A percentile compares a stretch with the other conserved stretches of the same genome.
Evolutionary conservation across 495 filamentous ascomycete genomes (phyloP).

Genomic region (Letharia columbiana): DNA sequence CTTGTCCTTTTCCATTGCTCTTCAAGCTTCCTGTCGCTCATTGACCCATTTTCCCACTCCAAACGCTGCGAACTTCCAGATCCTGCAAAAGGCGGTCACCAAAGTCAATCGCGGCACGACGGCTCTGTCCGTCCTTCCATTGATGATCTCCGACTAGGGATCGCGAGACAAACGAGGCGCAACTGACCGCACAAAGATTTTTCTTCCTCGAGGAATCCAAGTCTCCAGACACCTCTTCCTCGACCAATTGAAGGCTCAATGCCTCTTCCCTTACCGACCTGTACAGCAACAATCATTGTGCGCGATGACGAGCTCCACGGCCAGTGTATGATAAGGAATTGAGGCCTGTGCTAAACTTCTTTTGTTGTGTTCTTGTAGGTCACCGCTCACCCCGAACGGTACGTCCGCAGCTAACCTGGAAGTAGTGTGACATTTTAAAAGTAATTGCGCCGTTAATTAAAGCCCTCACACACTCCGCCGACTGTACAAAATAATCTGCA

Average conservation of each 20-base stretch:
- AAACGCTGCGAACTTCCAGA: neutral
- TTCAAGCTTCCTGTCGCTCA: slow-evolving; percentile 4
- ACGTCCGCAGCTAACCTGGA: neutral
- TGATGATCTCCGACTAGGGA: slow-evolving; percentile 1
- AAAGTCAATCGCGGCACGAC: slow-evolving; percentile 16
- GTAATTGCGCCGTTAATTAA: slow-evolving; percentile 5
- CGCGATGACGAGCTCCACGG: slow-evolving; percentile 4
- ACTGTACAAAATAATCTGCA: neutral
- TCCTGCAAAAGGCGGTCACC: slow-evolving; percentile 20
- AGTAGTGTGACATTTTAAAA: slow-evolving; percentile 2
- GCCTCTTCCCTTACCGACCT: neutral
- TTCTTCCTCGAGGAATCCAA: slow-evolving; percentile 3
- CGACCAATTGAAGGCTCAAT: slow-evolving; percentile 6
- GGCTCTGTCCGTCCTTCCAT: slow-evolving; percentile 14
- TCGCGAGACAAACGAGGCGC: slow-evolving; percentile 13
- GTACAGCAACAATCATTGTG: slow-evolving; percentile 1
- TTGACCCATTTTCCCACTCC: neutral
- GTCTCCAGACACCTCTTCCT: neutral
- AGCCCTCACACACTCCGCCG: neutral
- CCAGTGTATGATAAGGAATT: slow-evolving; percentile 16
- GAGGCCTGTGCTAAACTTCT: slow-evolving; percentile 12
- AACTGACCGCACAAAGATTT: slow-evolving; percentile 14
- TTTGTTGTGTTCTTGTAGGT: neutral
- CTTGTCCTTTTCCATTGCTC: neutral
- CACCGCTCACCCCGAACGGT: neutral